Evolutionary conservation across 2,329 filamentous ascomycete genomes (phyloP).

Genomic region (Hypoxylon sp.): DNA sequence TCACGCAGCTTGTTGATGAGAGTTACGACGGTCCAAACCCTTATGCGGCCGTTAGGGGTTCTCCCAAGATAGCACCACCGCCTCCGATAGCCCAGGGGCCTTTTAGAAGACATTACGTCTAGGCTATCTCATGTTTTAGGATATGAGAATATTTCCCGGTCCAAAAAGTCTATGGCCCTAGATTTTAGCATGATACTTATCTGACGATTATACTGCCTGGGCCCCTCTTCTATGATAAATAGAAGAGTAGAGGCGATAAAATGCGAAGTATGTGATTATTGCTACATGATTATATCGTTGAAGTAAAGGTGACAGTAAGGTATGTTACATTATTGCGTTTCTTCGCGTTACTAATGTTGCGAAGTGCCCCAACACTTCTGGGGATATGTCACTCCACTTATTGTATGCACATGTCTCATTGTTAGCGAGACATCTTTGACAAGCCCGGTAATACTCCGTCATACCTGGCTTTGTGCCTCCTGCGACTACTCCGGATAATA

Average conservation of each 20-base stretch:
- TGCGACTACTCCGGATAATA: conserved; percentile 21
- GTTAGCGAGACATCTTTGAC: conserved; percentile 31
- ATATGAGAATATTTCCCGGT: not conserved
- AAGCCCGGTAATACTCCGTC: conserved; percentile 25
- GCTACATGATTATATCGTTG: no score
- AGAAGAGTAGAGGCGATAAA: no score
- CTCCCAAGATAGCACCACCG: not conserved
- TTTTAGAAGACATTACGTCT: not conserved
- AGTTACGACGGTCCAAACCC: not conserved
- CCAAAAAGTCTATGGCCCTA: not conserved
- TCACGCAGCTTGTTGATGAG: not conserved
- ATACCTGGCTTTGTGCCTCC: conserved; percentile 29
- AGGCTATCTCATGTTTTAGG: not conserved
- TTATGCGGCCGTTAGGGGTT: not conserved
- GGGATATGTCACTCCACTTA: no score
- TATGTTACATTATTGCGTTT: no score
- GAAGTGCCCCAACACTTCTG: no score
- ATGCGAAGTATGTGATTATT: no score
- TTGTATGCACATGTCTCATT: conserved; percentile 26
- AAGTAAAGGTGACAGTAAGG: no score
- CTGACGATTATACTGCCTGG: not conserved
- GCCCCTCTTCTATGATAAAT: no score
- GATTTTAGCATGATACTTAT: not conserved
- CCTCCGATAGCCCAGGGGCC: not conserved
- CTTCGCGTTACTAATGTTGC: no score